These are phyloP conservation scores for Spiromastix sp. DNA, from an alignment of 2,329 filamentous ascomycete genomes.

Conservation along the genomic window DNA sequence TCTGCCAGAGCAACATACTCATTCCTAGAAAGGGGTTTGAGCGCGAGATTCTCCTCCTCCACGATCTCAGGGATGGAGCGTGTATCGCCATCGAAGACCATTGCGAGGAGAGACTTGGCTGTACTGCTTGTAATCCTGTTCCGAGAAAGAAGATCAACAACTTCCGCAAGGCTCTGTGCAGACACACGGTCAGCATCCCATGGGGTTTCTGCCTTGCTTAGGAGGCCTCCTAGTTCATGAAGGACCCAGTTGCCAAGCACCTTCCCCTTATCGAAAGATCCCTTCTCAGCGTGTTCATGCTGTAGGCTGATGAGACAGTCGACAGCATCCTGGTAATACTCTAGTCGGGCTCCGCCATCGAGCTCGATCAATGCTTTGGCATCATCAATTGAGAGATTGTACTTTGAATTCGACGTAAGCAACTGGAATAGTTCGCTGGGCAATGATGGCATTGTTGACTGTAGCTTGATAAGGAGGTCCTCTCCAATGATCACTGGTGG, in stretches of 20 bases:
- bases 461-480: conserved; percentile 58
- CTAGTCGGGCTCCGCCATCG: conserved; percentile 66
- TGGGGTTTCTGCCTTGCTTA: conserved; percentile 40
- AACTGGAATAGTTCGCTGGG: conserved; percentile 61
- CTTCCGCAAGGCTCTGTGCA: conserved; percentile 29
- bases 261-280: conserved; percentile 29
- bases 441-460: conserved; percentile 52
- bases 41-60: conserved; percentile 43
- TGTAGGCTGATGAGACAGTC: conserved; percentile 24
- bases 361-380: conserved; percentile 68
- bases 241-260: conserved; percentile 58
- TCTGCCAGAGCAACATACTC: conserved; percentile 48
- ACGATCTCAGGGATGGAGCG: conserved; percentile 44
- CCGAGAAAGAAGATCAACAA: conserved; percentile 35
- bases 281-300: conserved; percentile 15
- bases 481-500: conserved; percentile 63
- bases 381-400: conserved; percentile 68
- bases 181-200: conserved; percentile 33
- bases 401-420: conserved; percentile 46
- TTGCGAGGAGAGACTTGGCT: conserved; percentile 49
- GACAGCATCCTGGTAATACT: conserved; percentile 57
- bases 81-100: conserved; percentile 43
- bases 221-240: conserved; percentile 61
- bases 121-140: conserved; percentile 43
- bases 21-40: conserved; percentile 44